A percentile compares a stretch with the other conserved stretches of the same genome.
Conservation (phyloP, 1,284 basidiomycete genomes). For the Bjerkandera adusta region DNA sequence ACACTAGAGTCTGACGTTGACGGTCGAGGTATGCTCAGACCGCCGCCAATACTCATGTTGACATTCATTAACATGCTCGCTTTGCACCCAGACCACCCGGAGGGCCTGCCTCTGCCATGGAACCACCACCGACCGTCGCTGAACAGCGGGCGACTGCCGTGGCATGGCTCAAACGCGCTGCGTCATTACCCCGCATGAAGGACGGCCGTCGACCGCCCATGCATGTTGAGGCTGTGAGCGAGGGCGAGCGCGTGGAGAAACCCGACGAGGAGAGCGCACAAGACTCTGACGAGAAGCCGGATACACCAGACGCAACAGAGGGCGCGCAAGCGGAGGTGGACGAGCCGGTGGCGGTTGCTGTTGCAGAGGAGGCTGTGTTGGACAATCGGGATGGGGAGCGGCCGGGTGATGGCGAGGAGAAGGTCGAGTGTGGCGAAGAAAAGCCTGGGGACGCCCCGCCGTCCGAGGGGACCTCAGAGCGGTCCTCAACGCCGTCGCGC, state of each 20-base stretch:
- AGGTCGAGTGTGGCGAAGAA: constrained; percentile 19
- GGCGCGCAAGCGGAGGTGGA: not conserved
- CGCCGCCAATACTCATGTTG: too few relatives aligned
- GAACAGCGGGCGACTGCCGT: constrained; percentile 82
- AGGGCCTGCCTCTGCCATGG: constrained; percentile 32
- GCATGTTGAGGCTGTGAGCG: constrained; percentile 75
- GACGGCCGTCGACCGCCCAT: constrained; percentile 82
- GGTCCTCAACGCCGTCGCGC: constrained; percentile 19
- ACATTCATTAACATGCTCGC: too few relatives aligned
- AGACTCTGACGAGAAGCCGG: constrained; percentile 26
- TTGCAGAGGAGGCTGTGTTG: constrained; percentile 14
- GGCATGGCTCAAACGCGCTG: constrained; percentile 85
- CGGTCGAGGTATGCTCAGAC: too few relatives aligned
- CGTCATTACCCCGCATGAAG: constrained; percentile 85
- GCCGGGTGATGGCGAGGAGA: constrained; percentile 14
- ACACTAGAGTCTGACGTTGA: too few relatives aligned
- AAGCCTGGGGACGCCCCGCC: constrained; percentile 26
- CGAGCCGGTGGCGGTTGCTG: not conserved
- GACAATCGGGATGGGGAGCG: constrained; percentile 3
- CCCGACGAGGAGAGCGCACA: constrained; percentile 23
- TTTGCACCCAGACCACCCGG: not conserved
- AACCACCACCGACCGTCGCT: constrained; percentile 46
- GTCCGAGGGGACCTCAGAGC: constrained; percentile 27
- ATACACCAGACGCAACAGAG: constrained; percentile 25
- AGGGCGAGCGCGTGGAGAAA: constrained; percentile 60